Evolutionary conservation across 2,329 filamentous ascomycete species (phyloP).

Genomic region (Pseudocercospora eumusae): DNA sequence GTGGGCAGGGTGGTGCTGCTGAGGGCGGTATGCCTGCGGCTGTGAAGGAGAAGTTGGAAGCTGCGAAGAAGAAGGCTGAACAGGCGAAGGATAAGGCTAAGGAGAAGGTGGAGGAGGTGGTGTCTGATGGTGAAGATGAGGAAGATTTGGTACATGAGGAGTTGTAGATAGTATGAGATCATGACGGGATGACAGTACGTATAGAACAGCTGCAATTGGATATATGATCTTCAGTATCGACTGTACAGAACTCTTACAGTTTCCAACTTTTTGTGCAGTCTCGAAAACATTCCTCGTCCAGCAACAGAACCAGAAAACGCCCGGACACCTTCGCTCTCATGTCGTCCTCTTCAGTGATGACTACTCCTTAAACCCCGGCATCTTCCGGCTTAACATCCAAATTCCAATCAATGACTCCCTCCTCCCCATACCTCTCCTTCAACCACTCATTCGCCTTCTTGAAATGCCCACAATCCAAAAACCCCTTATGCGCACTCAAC

Average conservation of each 20-base stretch:
- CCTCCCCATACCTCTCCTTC: conserved; percentile 71
- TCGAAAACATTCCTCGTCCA: background rate
- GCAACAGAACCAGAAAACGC: background rate
- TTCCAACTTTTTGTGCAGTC: background rate
- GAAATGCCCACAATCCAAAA: conserved; percentile 72
- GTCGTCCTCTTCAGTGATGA: background rate
- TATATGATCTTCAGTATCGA: background rate
- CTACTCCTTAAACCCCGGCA: conserved; percentile 39
- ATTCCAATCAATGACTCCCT: conserved; percentile 80
- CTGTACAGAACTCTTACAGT: background rate
- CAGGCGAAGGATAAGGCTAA: conserved; percentile 12
- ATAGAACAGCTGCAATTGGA: background rate
- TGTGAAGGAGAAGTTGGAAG: conserved; percentile 26
- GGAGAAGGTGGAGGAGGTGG: conserved; percentile 13
- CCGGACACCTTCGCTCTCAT: background rate
- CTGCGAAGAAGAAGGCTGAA: conserved; percentile 22
- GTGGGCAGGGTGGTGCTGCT: conserved; percentile 8
- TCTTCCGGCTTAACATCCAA: conserved; percentile 52
- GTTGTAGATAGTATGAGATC: conserved; percentile 10
- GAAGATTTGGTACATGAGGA: conserved; percentile 21
- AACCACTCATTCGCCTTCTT: conserved; percentile 84
- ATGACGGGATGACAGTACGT: conserved; percentile 6
- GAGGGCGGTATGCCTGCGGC: conserved; percentile 28
- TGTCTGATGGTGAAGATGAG: conserved; percentile 7
- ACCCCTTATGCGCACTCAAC: conserved; percentile 79